Conservation (phyloP, 106 monocot species). For the Acorus calamus region DNA sequence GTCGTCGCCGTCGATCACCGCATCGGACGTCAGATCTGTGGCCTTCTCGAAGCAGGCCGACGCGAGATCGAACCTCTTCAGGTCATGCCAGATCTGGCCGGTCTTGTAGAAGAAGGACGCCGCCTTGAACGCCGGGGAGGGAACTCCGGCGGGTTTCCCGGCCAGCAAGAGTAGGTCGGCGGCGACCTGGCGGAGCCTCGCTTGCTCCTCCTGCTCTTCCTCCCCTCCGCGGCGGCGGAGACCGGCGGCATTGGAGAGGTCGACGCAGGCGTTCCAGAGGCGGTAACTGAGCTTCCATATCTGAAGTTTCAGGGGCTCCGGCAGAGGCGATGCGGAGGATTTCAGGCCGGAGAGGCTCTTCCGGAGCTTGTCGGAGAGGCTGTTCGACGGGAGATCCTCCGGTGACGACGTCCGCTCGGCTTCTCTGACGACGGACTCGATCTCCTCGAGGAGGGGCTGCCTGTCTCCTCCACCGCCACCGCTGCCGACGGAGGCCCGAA, state of each 20-base stretch:
- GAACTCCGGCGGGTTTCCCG: conserved; percentile 42
- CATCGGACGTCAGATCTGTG: conserved; percentile 39
- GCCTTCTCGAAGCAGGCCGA: conserved; percentile 67
- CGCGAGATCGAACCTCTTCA: conserved; percentile 41
- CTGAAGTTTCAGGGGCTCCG: conserved; percentile 31
- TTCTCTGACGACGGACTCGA: conserved; percentile 32
- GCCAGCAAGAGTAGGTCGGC: conserved; percentile 69
- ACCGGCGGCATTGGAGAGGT: conserved; percentile 50
- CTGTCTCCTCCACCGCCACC: not conserved
- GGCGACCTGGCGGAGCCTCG: conserved; percentile 54
- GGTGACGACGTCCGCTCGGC: conserved; percentile 29
- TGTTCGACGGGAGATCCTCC: conserved; percentile 7
- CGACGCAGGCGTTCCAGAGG: conserved; percentile 93
- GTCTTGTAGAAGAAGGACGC: conserved; percentile 78
- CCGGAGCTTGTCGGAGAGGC: conserved; percentile 33
- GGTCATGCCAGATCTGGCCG: conserved; percentile 56
- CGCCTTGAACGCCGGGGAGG: conserved; percentile 52
- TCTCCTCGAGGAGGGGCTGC: conserved; percentile 21
- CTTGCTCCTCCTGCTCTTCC: conserved; percentile 9
- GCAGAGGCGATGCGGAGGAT: conserved; percentile 16
- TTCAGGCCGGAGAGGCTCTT: conserved; percentile 24
- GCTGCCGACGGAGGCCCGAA: conserved; percentile 9
- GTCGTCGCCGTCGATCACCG: conserved; percentile 27
- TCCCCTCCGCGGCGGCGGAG: not conserved
- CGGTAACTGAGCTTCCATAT: conserved; percentile 85